Conservation (phyloP, 2,329 filamentous ascomycete species). For the Fusarium sp. region DNA sequence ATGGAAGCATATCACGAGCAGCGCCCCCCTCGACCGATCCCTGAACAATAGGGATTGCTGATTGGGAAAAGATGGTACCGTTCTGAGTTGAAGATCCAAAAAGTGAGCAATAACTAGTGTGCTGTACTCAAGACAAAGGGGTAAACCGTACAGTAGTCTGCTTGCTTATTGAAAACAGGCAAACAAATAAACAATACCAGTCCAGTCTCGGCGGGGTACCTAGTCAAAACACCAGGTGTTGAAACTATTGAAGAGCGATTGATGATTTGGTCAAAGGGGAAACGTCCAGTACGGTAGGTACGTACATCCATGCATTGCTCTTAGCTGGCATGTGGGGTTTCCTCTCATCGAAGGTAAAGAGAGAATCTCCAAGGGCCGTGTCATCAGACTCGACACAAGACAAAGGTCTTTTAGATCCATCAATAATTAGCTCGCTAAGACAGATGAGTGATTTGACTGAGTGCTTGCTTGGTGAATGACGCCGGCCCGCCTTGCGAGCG, state of each 20-base stretch:
- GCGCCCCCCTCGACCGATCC: neutral
- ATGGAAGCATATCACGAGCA: neutral
- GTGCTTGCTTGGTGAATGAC: constrained; percentile 39
- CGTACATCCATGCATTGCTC: neutral
- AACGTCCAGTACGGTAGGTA: neutral
- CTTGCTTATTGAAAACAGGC: constrained; percentile 2
- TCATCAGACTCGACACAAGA: constrained; percentile 27
- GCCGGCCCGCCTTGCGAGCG: constrained; percentile 34
- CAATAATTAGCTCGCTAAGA: constrained; percentile 18
- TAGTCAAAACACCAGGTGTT: constrained; percentile 7
- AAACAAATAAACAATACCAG: constrained; percentile 4
- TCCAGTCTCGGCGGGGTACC: constrained; percentile 24
- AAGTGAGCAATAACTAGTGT: constrained; percentile 22
- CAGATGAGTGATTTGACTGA: constrained; percentile 17
- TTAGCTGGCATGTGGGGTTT: constrained; percentile 37
- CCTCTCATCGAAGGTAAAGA: constrained; percentile 19
- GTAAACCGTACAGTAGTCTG: neutral
- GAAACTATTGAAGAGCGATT: neutral
- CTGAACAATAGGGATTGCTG: constrained; percentile 12
- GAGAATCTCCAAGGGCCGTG: constrained; percentile 10
- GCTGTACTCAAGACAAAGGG: constrained; percentile 9
- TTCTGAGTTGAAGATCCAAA: constrained; percentile 21
- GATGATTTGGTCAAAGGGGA: constrained; percentile 19
- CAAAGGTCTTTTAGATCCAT: constrained; percentile 31
- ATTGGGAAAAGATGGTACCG: constrained; percentile 22